Evolutionary conservation across 768 basidiomycete species (phyloP), one percentile per base, ranked within the genome.

Genomic region (Mycena kentingensis): DNA sequence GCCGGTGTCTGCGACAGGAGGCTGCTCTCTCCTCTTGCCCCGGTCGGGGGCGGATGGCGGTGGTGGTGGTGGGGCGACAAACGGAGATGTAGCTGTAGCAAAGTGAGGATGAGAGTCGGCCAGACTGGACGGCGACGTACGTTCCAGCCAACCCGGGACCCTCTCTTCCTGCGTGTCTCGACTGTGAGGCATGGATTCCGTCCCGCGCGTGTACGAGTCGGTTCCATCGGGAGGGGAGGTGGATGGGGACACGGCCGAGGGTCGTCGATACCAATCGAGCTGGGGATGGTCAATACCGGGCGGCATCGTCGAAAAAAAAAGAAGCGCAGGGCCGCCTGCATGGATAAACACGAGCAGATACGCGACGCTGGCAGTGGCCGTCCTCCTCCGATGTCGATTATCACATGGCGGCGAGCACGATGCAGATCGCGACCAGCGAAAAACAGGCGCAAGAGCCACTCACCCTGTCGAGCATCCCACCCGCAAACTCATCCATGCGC

Each of bases 401-500:
- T 31, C 38, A 22, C n/a, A 53, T 22, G 45, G 8, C 12, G 8
- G n/a, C 26, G 41, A 52, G 24, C 22, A 54, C 26, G 13, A 27
- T 47, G 45, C 18, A 16, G 28, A 3, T 35, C 5, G 26, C 15
- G n/a, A 10, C 22, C 42, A 18, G 29, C 27, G 25, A 15, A 42
- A 38, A 28, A 16, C 39, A 36, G 19, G 46, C n/a, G n/a, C n/a
- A 27, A 42, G 32, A 44, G 56, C 18, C 46, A 77, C 86, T 63
- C 57, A 93, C 88, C 67, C 83, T 78, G 70, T 94, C 91, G 34
- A 95, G 77, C 65, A 94, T 91, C 52, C 90, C 78, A 65, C 89
- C 91, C 2, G 93, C 92, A 68, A 93, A 93, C 54, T 91, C 90
- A 56, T 94, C 93, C 13, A 94, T 71, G 61, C 85, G 83, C 54